A percentile compares a stretch with the other conserved stretches of the same genome.
Conservation (phyloP, 1,284 basidiomycete species). For the Waitea zeae region DNA sequence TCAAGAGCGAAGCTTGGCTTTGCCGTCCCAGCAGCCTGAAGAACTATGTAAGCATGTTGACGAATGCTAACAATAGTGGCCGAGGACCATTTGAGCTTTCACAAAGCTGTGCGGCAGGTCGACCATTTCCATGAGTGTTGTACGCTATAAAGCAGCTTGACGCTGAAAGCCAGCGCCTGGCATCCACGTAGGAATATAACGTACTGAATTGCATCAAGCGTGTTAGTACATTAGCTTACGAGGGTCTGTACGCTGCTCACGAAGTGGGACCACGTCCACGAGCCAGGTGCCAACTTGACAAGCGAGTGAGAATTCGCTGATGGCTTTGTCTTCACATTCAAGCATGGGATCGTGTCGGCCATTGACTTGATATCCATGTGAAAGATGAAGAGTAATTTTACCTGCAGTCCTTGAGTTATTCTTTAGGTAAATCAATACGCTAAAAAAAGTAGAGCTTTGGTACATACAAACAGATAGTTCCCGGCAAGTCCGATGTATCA, state of each 20-base stretch:
- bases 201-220: too few species aligned
- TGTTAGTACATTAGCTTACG: background rate
- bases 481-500: slow-evolving; percentile 31
- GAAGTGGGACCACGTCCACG: slow-evolving; percentile 13
- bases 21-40: slow-evolving; percentile 13
- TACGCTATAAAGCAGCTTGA: slow-evolving; percentile 9
- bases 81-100: slow-evolving; percentile 12
- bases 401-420: background rate
- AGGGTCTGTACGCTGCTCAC: too few species aligned
- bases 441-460: slow-evolving; percentile 2
- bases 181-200: slow-evolving; percentile 14
- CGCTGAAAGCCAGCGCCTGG: slow-evolving; percentile 13
- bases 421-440: background rate
- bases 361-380: slow-evolving; percentile 11
- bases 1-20: slow-evolving; percentile 12
- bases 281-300: slow-evolving; percentile 13
- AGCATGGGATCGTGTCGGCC: slow-evolving; percentile 12
- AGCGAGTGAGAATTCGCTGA: slow-evolving; percentile 11
- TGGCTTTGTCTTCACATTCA: slow-evolving; percentile 11
- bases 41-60: background rate
- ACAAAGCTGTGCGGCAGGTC: slow-evolving; percentile 12
- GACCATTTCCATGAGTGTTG: slow-evolving; percentile 9
- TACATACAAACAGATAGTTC: slow-evolving; percentile 40
- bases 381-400: background rate
- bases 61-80: background rate